Conservation (phyloP, 2,329 filamentous ascomycete species). For the Verticillium albo-atrum region DNA sequence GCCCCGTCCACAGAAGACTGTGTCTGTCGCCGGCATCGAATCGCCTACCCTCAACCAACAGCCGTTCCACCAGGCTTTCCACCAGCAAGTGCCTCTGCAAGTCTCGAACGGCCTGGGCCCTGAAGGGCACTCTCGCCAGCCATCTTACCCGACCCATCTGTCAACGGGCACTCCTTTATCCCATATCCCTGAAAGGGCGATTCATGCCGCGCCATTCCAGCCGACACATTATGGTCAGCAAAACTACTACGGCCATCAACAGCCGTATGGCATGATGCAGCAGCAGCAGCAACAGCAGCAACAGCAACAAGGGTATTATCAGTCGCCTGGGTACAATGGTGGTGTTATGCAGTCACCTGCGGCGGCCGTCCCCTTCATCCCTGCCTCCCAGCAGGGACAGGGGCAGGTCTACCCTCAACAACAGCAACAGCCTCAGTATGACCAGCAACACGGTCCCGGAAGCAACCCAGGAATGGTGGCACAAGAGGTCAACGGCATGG, state of each 20-base stretch:
- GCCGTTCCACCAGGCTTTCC: conserved; percentile 86
- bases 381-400: conserved; percentile 44
- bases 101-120: conserved; percentile 54
- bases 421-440: conserved; percentile 34
- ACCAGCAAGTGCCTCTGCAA: conserved; percentile 85
- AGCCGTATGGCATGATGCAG: conserved; percentile 54
- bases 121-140: conserved; percentile 60
- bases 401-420: conserved; percentile 37
- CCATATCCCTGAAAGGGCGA: conserved; percentile 87
- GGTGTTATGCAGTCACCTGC: conserved; percentile 22
- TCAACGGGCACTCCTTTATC: conserved; percentile 78
- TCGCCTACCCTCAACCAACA: conserved; percentile 61
- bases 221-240: conserved; percentile 62
- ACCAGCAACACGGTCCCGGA: conserved; percentile 37
- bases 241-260: conserved; percentile 49
- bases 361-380: conserved; percentile 52
- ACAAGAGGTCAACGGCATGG: conserved; percentile 92
- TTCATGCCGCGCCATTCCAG: conserved; percentile 88
- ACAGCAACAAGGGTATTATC: conserved; percentile 59
- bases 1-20: conserved; percentile 88
- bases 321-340: conserved; percentile 20
- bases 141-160: conserved; percentile 65
- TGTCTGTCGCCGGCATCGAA: conserved; percentile 91
- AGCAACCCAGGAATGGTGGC: conserved; percentile 59
- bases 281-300: conserved; percentile 21